A percentile compares a stretch with the other conserved stretches of the same genome.
These are phyloP conservation scores for Cylindrotheca closterium DNA, from an alignment of 108 stramenopile genomes.

Conservation along the genomic window DNA sequence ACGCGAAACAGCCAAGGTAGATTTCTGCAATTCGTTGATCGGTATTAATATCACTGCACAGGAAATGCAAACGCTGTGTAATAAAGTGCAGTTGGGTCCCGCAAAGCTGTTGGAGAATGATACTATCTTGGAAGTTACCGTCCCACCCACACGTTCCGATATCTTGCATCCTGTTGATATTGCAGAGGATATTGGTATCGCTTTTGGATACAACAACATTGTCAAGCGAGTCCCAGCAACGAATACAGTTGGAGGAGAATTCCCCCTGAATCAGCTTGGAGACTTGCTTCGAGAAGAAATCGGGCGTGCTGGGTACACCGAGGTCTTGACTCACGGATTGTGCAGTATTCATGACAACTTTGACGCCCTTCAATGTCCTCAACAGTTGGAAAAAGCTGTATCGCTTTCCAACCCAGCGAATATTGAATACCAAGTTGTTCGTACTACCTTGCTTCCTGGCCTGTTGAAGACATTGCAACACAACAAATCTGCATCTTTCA, in stretches of 20 bases:
- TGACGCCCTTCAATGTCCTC: constrained; percentile 72
- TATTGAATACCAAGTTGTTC: constrained; percentile 96
- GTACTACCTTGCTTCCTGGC: constrained; percentile 95
- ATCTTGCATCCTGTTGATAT: constrained; percentile 98
- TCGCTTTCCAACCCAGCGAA: constrained; percentile 95
- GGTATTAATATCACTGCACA: constrained; percentile 80
- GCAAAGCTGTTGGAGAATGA: constrained; percentile 72
- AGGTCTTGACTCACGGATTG: constrained; percentile 91
- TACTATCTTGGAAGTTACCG: constrained; percentile 84
- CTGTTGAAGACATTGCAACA: constrained; percentile 93
- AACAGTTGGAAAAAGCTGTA: constrained; percentile 66
- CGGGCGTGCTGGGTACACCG: constrained; percentile 91
- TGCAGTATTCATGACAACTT: constrained; percentile 93
- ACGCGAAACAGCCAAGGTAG: constrained; percentile 72
- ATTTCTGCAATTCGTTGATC: constrained; percentile 87
- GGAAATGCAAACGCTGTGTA: constrained; percentile 83
- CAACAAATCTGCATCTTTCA: constrained; percentile 85
- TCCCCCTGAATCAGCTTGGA: constrained; percentile 57
- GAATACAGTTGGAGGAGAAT: constrained; percentile 30
- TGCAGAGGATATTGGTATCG: constrained; percentile 98
- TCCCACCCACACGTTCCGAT: constrained; percentile 96
- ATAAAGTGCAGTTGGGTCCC: constrained; percentile 97
- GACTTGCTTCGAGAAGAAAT: constrained; percentile 98
- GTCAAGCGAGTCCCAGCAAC: constrained; percentile 66
- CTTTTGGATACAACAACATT: constrained; percentile 99